Conservation (phyloP, 208 protist species). For the Jaenimonas drosophilae region DNA sequence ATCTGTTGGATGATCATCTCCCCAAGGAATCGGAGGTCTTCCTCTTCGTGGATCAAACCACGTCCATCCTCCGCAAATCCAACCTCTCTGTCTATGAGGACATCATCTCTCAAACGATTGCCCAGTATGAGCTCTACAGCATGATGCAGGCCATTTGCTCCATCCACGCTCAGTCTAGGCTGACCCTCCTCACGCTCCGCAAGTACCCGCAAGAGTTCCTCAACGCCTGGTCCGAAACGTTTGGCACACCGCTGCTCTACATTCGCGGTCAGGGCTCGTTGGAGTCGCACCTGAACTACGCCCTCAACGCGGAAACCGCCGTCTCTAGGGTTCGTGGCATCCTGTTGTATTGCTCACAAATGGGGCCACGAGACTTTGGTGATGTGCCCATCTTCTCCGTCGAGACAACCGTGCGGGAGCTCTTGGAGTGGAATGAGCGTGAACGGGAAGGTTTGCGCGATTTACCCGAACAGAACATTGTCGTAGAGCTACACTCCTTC, state of each 20-base stretch:
- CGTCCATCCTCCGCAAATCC: constrained; percentile 59
- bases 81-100: constrained; percentile 68
- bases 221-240: constrained; percentile 44
- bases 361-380: constrained; percentile 73
- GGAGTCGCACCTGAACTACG: constrained; percentile 76
- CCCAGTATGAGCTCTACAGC: constrained; percentile 61
- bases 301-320: constrained; percentile 32
- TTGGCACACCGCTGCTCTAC: constrained; percentile 53
- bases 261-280: constrained; percentile 74
- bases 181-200: constrained; percentile 65
- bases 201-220: constrained; percentile 48
- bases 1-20: not conserved
- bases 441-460: constrained; percentile 10
- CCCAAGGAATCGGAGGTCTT: constrained; percentile 43
- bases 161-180: constrained; percentile 47
- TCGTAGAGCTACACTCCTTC: constrained; percentile 80
- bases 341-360: constrained; percentile 83
- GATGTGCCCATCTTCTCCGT: constrained; percentile 82
- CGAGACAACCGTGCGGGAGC: constrained; percentile 57
- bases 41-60: constrained; percentile 81
- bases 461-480: constrained; percentile 60
- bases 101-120: constrained; percentile 73
- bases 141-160: constrained; percentile 83
- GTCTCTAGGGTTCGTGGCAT: constrained; percentile 54
- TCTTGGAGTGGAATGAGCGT: constrained; percentile 47